Base-by-base conservation (phyloP, 2,329 filamentous ascomycete species). In the Botryotinia calthae region DNA sequence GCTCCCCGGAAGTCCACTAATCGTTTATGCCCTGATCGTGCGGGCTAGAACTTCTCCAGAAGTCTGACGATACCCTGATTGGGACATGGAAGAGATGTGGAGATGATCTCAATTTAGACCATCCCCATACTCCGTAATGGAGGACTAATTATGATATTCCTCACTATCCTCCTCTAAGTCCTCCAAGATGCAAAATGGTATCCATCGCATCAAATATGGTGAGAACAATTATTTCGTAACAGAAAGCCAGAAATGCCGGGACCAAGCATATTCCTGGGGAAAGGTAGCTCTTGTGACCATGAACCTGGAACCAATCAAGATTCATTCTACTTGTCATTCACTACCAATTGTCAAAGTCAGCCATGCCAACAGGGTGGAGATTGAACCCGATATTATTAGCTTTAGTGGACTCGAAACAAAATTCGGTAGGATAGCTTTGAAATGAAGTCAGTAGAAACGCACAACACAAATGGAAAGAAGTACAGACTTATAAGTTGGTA, bases 251-350 rank as follows among this genome's bases (percentile, higher is more conserved):
- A 28, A 44, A 10, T 18, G 10, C n/a, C n/a, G 37, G 37, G 51
- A 56, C 65, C 48, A 68, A 68, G 48, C 65, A 68, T 58, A 51
- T 56, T 56, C 65, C 48, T 56, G n/a, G 48, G 65, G 65, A 6
- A 40, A 31, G 37, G 18, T 42, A 54, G 65, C 66, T 62, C 67
- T 59, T 61, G 67, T 70, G 67, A 70, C 44, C 37, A 69, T 61
- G 37, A 20, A 6, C 34, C 44, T 20, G 54, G 37, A 61, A 59
- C 66, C 51, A 61, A 70, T 70, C 42, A 70, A 14, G 59, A 28
- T 14, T 22, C 54, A 20, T n/a, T 12, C 14, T 37, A 20, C 42
- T 46, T 46, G 56, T 70, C 67, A 70, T 62, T 54, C 54, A 31
- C n/a, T 40, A 42, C 31, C 42, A 28, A 31, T 22, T 59, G 16